Evolutionary conservation across 139 green algal genomes (phyloP), one percentile per base, ranked within the genome.

Genomic region (Volvox reticuliferus): DNA sequence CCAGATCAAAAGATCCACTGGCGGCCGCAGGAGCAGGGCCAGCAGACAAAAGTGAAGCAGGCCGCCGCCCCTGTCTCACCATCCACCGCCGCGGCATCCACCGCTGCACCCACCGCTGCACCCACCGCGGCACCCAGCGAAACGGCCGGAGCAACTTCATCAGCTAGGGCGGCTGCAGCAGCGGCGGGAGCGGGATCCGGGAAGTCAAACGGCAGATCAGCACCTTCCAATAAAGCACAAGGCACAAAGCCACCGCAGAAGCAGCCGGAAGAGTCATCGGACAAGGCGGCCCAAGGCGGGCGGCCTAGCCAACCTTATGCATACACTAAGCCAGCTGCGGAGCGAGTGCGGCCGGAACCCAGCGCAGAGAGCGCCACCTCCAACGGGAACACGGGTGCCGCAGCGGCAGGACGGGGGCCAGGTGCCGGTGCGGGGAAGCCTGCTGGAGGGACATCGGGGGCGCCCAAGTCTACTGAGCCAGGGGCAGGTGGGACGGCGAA

Each of bases 271-370:
- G 33, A 67, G 79, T 36, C 65, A 26, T 28, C 19, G 5, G 33
- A 82, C 24, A 18, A 19, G 28, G 18, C 1, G 6, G 62, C 16
- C 32, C 6, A 32, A 22, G 44, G 68, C 26, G 84, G 37, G 35
- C 85, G 85, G 17, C 28, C 85, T 13, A 82, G 69, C n/a, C 85
- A 89, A 44, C 85, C 85, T 12, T 89, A 89, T 68, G 20, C 37
- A 0, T 82, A 32, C 37, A 68, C 85, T 20, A 82, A 73, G 37
- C 85, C 85, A 19, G 85, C 63, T 75, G 26, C 37, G 26, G 69
- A 89, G 68, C 28, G n/a, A n/a, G 32, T 79, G 12, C 19, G 65
- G 21, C 33, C 32, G 65, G 24, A 88, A 1, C 28, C 55, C 26
- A 26, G 6, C 21, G 36, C 36, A 6, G 37, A 17, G 35, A 35